Evolutionary conservation across 2,329 filamentous ascomycete species (phyloP).

Genomic region (Tolypocladium ovalisporum): DNA sequence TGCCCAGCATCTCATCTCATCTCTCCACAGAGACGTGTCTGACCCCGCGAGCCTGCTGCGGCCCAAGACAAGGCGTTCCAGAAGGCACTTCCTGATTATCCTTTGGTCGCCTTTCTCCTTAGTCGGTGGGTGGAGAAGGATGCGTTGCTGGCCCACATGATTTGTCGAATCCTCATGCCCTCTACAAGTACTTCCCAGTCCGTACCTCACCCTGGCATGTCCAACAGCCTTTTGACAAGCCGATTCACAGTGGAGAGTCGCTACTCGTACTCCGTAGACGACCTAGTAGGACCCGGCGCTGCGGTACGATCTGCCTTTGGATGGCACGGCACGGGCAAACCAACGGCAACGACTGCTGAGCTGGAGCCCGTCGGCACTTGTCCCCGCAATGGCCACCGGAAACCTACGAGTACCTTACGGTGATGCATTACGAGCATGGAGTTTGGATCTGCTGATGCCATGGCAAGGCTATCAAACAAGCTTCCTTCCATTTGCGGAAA

Average conservation of each 20-base stretch:
- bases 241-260: not conserved
- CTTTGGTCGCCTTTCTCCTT: not conserved
- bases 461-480: not conserved
- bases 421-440: not conserved
- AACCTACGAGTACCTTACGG: not conserved
- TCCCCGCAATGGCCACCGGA: not conserved
- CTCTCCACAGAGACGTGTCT: not conserved
- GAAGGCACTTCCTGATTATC: not conserved
- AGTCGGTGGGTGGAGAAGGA: not conserved
- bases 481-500: not conserved
- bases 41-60: not conserved
- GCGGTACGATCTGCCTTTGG: not conserved
- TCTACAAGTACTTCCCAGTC: no score
- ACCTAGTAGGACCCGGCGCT: not conserved
- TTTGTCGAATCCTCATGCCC: not conserved
- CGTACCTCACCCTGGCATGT: no score
- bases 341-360: not conserved
- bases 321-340: not conserved
- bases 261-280: not conserved
- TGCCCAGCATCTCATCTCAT: not conserved
- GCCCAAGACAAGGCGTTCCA: not conserved
- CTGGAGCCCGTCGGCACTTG: not conserved
- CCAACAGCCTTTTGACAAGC: no score
- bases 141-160: not conserved
- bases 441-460: not conserved